Conservation (phyloP, 2,329 filamentous ascomycete genomes). For the Pyrenochaeta sp. region DNA sequence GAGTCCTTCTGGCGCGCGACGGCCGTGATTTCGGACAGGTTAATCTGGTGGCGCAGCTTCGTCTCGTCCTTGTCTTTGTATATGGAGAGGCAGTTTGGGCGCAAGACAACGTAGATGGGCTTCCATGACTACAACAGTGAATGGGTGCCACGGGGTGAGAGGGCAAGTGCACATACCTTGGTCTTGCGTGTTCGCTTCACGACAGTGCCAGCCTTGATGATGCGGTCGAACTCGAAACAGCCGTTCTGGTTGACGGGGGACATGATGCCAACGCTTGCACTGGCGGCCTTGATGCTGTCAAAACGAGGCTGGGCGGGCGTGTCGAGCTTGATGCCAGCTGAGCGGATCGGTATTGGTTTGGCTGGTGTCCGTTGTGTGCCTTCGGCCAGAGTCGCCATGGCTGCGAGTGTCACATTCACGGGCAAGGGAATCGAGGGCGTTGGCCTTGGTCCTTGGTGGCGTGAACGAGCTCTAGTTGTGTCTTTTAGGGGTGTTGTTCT, state of each 20-base stretch:
- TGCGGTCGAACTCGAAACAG: slow-evolving; percentile 93
- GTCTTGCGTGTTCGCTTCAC: slow-evolving; percentile 92
- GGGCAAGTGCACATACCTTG: slow-evolving; percentile 64
- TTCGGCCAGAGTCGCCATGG: slow-evolving; percentile 34
- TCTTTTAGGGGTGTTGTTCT: too few relatives aligned
- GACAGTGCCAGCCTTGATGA: slow-evolving; percentile 87
- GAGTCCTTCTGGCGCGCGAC: slow-evolving; percentile 88
- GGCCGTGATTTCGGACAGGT: slow-evolving; percentile 88
- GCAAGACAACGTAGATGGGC: slow-evolving; percentile 84
- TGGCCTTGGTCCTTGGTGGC: slow-evolving; percentile 4
- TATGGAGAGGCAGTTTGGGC: slow-evolving; percentile 87
- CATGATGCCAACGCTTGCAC: slow-evolving; percentile 66
- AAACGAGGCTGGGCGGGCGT: slow-evolving; percentile 34
- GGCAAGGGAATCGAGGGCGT: slow-evolving; percentile 9
- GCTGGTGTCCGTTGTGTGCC: slow-evolving; percentile 10
- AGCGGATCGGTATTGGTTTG: slow-evolving; percentile 7
- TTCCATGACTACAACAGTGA: slow-evolving; percentile 78
- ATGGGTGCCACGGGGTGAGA: slow-evolving; percentile 1
- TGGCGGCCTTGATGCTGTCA: slow-evolving; percentile 29
- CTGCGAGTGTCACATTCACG: slow-evolving; percentile 23
- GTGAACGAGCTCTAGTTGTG: slow-evolving; percentile 1
- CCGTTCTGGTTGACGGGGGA: slow-evolving; percentile 94
- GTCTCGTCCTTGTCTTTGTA: slow-evolving; percentile 93
- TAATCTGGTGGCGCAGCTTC: slow-evolving; percentile 87
- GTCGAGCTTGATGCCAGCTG: slow-evolving; percentile 37